These are phyloP conservation scores for Lumnitzera racemosa DNA, from an alignment of 345 rosid species.

Conservation along the genomic window DNA sequence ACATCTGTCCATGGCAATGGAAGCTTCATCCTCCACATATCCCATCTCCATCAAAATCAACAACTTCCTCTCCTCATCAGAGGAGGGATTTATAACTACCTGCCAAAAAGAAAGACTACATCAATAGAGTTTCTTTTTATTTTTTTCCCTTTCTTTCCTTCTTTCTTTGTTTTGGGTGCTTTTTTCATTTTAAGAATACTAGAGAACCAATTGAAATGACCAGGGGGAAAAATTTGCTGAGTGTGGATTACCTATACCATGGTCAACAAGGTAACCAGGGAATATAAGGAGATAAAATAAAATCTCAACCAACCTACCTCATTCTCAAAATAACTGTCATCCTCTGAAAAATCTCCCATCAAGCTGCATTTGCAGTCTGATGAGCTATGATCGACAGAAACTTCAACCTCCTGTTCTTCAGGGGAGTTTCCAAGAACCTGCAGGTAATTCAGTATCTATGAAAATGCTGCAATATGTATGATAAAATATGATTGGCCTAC, in stretches of 20 bases:
- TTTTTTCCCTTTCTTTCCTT: too few species aligned
- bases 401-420: conserved; percentile 15
- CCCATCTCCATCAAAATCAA: conserved; percentile 57
- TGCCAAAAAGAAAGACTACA: conserved; percentile 13
- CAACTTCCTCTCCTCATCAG: conserved; percentile 31
- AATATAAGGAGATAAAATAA: too few species aligned
- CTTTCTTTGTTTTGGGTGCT: too few species aligned
- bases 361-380: conserved; percentile 46
- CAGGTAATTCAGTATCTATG: conserved; percentile 1
- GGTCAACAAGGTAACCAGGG: too few species aligned
- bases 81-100: conserved; percentile 30
- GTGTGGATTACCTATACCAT: too few species aligned
- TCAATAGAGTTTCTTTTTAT: too few species aligned
- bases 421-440: conserved; percentile 52
- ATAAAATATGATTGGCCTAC: too few species aligned
- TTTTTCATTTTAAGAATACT: too few species aligned
- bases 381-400: conserved; percentile 27
- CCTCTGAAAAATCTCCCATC: conserved; percentile 40
- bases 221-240: too few species aligned
- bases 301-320: conserved; percentile 36
- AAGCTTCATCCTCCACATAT: conserved; percentile 48
- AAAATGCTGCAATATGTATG: not conserved
- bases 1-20: conserved; percentile 79
- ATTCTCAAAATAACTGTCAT: conserved; percentile 33
- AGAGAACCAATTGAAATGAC: too few species aligned